Base-by-base conservation (phyloP, 768 basidiomycete species). In the Trametes elegans region DNA sequence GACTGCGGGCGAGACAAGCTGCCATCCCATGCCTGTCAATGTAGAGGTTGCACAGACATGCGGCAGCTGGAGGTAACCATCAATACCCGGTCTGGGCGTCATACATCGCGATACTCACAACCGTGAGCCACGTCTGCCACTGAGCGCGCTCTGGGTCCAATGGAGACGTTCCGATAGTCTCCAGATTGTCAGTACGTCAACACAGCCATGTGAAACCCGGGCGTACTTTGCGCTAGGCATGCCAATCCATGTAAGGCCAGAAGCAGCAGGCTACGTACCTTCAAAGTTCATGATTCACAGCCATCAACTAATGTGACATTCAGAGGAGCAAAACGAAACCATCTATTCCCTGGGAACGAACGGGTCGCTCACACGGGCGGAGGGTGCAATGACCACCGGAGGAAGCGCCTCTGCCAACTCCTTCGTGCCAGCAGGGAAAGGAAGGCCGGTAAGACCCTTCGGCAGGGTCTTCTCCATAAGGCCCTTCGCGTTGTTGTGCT, bases 361-460 rank as follows among this genome's bases (percentile, higher is more conserved):
- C n/a, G 90, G 90, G 59, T 71, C 70, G 63, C 84, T 88, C 49
- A 79, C 79, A 55, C 87, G 84, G 58, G 83, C 83, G 77, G 57
- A 59, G 48, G 88, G 88, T 1, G 90, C 82, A 45, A 83, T 83
- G 18, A 93, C 78, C 47, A 90, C 73, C 29, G 77, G 74, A 10
- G 87, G 88, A 16, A 89, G 76, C 28, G 56, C 68, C 70, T 76
- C 82, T 16, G 88, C 93, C 71, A 90, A 73, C 67, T 90, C 84
- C 44, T 73, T 76, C 6, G 89, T 94, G 23, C 91, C 96, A 27
- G 91, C 93, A 2, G 96, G 96, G 79, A 96, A 94, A 9, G 96
- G 96, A 52, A 99, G 73, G 59, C 85, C 83, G 55, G 82, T 81
- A 14, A 99, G 83, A 38, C 91, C 88, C 65, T 85, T 89, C 5